Conservation (phyloP, 2,329 filamentous ascomycete species). For the Juglanconis oblonga region DNA sequence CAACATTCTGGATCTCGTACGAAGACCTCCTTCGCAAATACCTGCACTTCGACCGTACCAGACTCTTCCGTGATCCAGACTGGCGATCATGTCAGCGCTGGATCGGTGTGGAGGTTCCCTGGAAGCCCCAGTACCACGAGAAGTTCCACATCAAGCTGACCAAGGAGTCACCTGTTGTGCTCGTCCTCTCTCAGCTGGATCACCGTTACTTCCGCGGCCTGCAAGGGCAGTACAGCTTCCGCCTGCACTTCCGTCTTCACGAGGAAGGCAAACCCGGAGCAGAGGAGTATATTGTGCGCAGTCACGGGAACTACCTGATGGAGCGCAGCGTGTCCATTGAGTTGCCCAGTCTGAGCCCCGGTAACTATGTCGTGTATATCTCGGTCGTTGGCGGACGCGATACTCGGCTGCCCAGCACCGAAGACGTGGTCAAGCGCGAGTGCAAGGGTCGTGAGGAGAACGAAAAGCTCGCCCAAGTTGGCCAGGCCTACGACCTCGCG, state of each 20-base stretch:
- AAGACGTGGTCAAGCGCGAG: constrained; percentile 65
- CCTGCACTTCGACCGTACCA: constrained; percentile 55
- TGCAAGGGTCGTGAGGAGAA: constrained; percentile 65
- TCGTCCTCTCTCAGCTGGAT: constrained; percentile 57
- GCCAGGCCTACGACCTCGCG: constrained; percentile 67
- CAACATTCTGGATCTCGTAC: constrained; percentile 61
- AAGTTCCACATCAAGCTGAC: constrained; percentile 52
- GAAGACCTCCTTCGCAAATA: constrained; percentile 58
- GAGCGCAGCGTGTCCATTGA: constrained; percentile 75
- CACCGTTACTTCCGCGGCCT: constrained; percentile 56
- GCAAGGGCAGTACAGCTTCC: constrained; percentile 54
- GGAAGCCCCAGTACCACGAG: constrained; percentile 54
- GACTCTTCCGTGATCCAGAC: constrained; percentile 51
- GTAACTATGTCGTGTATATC: constrained; percentile 72
- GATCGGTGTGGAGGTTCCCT: constrained; percentile 46
- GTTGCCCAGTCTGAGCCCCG: constrained; percentile 65
- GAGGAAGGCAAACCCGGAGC: constrained; percentile 36
- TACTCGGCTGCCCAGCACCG: constrained; percentile 48
- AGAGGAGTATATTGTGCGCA: constrained; percentile 55
- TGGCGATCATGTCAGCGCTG: constrained; percentile 50
- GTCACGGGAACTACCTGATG: constrained; percentile 56
- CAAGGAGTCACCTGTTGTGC: constrained; percentile 47
- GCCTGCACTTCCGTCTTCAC: constrained; percentile 53
- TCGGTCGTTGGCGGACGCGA: constrained; percentile 68
- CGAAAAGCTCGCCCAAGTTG: constrained; percentile 72